Evolutionary conservation across 2,329 filamentous ascomycete species (phyloP).

Genomic region (Onygenales sp.): DNA sequence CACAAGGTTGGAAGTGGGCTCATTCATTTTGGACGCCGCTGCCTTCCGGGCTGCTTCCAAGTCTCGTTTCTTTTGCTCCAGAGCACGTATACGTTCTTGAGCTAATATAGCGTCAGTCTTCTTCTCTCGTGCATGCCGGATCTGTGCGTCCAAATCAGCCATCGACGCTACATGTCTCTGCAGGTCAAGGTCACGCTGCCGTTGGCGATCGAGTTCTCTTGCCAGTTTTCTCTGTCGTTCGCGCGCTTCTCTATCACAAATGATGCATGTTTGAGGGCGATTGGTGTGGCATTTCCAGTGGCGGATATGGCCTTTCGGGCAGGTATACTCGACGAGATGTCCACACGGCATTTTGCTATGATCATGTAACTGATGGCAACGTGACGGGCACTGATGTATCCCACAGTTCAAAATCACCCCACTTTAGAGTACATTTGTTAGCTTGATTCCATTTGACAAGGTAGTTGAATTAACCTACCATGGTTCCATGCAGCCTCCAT

Average conservation of each 20-base stretch:
- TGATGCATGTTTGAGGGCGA: constrained; percentile 32
- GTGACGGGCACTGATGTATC: constrained; percentile 47
- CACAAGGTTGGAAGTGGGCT: not conserved
- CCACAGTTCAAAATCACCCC: constrained; percentile 42
- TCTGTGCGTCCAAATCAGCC: not conserved
- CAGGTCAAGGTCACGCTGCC: constrained; percentile 43
- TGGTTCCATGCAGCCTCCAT: constrained; percentile 57
- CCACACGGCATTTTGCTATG: constrained; percentile 47
- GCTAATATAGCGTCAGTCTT: not conserved
- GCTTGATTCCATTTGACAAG: not conserved
- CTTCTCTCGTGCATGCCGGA: constrained; percentile 29
- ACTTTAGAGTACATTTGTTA: not conserved
- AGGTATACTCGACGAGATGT: constrained; percentile 37
- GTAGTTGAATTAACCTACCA: constrained; percentile 42
- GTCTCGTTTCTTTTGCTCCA: not conserved
- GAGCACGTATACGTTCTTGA: not conserved
- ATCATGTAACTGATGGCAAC: constrained; percentile 54
- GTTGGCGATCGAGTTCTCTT: constrained; percentile 20
- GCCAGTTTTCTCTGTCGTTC: constrained; percentile 29
- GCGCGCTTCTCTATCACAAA: constrained; percentile 44
- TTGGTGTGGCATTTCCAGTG: constrained; percentile 39
- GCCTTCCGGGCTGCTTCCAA: not conserved
- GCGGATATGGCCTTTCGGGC: constrained; percentile 43
- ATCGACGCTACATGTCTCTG: constrained; percentile 29
- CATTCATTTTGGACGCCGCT: not conserved